phyloP scores from a whole-genome alignment of 176 grass and related monocot genomes.

The Carex kokanica region DNA sequence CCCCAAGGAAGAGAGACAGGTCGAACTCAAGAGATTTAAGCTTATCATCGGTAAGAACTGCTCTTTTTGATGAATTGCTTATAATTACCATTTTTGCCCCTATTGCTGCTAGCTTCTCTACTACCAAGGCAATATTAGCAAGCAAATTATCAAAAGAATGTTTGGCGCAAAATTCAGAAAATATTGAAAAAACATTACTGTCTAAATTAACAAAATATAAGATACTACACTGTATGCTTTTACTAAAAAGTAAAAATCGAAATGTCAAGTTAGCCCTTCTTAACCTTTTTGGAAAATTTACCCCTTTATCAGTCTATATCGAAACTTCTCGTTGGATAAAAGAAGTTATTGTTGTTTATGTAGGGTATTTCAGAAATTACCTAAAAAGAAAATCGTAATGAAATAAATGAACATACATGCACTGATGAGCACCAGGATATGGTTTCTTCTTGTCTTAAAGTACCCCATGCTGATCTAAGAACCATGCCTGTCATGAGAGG shows the following conservation, averaged over 20 bases:
- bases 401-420: slow-evolving; percentile 51
- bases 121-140: slow-evolving; percentile 32
- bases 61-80: slow-evolving; percentile 86
- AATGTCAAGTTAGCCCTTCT: neutral
- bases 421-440: slow-evolving; percentile 70
- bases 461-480: slow-evolving; percentile 89
- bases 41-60: slow-evolving; percentile 68
- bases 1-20: slow-evolving; percentile 53
- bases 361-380: neutral
- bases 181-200: neutral
- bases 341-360: neutral
- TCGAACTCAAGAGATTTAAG: slow-evolving; percentile 60
- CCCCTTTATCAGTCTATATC: no score
- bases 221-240: neutral
- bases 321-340: neutral
- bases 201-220: slow-evolving; percentile 1
- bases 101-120: slow-evolving; percentile 71
- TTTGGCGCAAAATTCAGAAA: neutral
- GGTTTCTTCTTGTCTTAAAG: slow-evolving; percentile 98
- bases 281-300: neutral
- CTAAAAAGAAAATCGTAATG: neutral
- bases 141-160: neutral
- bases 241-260: neutral
- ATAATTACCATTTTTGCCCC: slow-evolving; percentile 84
- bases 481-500: slow-evolving; percentile 59